Evolutionary conservation across 2,329 filamentous ascomycete genomes (phyloP), one percentile per base, ranked within the genome.

Genomic region (Claviceps fusiformis): DNA sequence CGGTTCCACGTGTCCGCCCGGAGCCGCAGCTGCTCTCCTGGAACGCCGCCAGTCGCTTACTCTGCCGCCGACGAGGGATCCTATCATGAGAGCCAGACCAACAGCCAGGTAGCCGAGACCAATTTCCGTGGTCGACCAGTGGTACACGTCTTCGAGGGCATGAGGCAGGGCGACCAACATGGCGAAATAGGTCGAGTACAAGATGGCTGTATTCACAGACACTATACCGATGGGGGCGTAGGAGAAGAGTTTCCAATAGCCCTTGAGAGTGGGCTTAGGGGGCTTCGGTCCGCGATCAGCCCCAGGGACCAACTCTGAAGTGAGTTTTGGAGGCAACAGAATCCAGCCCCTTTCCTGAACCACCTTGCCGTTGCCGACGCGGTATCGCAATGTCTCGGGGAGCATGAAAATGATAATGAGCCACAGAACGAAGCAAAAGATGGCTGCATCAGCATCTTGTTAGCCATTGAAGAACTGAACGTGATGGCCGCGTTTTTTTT

Each of bases 371-470:
- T 74, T 73, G 5, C 74, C 74, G 2, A 75, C 74, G 2, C 71
- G 62, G 5, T 68, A 66, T 31, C 73, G 69, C 9, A 76, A 63
- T 2, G 74, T 76, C 58, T 76, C 74, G 0, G 74, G 74, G 7
- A 75, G 70, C 55, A 66, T 68, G 53, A 75, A 59, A 24, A 66
- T 33, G 50, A 66, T 60, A 35, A 60, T 11, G 10, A 63, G 41
- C 59, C 57, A 65, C 24, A 73, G 63, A 3, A 64, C 29, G 60
- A 68, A 57, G 58, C 66, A 62, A 13, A 58, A 56, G 15, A 67
- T 64, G 10, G 63, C 68, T 66, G 44, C 8, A 47, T 11, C 13
- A 24, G n/a, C 5, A 11, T 11, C 5, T 31, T 33, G 17, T 52
- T 24, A 52, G 50, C 19, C 11, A 35, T 24, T 3, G 13, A 24